Base-by-base conservation (phyloP, 805 yeast genomes). In the Nakazawaea ishiwadae region DNA sequence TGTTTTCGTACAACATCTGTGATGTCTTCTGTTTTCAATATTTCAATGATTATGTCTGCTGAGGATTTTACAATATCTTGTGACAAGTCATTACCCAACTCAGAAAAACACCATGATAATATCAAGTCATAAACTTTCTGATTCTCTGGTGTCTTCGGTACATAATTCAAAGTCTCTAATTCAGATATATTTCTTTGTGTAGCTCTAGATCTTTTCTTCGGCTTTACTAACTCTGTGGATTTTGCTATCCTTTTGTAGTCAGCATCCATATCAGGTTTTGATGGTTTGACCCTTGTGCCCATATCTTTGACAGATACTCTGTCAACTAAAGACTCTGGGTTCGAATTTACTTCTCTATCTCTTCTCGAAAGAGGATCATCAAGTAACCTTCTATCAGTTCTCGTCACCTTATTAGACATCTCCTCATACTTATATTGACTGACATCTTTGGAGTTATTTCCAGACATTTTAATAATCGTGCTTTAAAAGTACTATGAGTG, bases 321-420 rank as follows among this genome's bases (percentile, higher is more conserved):
- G 3, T 95, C 95, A 8, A 67, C 74, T 54, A 89, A 64, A 0
- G 95, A 79, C 44, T 77, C 77, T 0, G 96, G 96, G 35, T 73
- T 77, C 2, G 83, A 78, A 18, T 73, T 79, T 4, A 75, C 76
- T 39, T 69, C 77, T 35, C 52, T 57, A 12, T 52, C 51, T 7
- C 66, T 68, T 36, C 60, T 66, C 33, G 67, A 55, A 34, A 58
- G 62, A 11, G 45, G 45, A 46, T 55, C 60, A 37, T 73, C 71
- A 38, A 75, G 56, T 29, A 77, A 62, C 38, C 80, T 59, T 46
- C 70, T 66, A 55, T 82, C 87, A 46, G 72, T 75, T 47, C 71
- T 64, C 21, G 81, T 68, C 46, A 86, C 91, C 65, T 81, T 81
- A 51, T 81, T 84, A 38, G 95, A 73, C 89, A 86, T 82, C 54